Base-by-base conservation (phyloP, 352 stramenopile species). In the Globisporangium acanthophoron region DNA sequence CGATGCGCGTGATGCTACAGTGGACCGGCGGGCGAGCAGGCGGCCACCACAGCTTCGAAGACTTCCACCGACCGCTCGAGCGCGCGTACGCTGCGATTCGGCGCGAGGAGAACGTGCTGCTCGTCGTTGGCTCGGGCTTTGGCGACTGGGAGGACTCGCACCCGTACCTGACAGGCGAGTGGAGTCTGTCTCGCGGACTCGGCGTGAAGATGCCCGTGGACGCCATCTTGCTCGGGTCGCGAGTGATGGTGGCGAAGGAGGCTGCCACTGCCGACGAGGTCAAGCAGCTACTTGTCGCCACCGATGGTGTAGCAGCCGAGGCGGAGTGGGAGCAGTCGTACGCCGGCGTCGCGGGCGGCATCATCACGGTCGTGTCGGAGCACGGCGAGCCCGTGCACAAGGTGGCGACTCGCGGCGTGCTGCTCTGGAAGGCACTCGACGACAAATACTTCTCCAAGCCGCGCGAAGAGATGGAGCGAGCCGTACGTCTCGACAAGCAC, bases 21-120 rank as follows among this genome's bases (percentile, higher is more conserved):
- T 96, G 87, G 85, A 95, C 87, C 43, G 86, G 83, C 11, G 84
- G 85, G 44, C 85, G 85, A 35, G 87, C 83, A 27, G 85, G 87
- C 68, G 85, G 87, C 13, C 87, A 95, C 67, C 85, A 96, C 73
- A 93, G 81, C 59, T 94, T 92, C 37, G 85, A 96, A 61, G 85
- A 96, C 66, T 93, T 96, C 58, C 87, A 95, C 69, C 52, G 78
- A 39, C 84, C 87, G 9, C 70, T 96, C 11, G 73, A 87, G 35
- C 64, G 67, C 18, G 82, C 79, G 52, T 95, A 95, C 66, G 80
- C 70, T 12, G 82, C 76, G 12, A 92, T 96, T 51, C 85, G 82
- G 51, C 74, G 80, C 27, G 70, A 88, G 13, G 51, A 70, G n/a
- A 96, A 94, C 56, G 74, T 95, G 41, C 31, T 96, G n/a, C 71